A percentile compares a stretch with the other conserved stretches of the same genome.
phyloP scores from a whole-genome alignment of 169 alveolate species.

The Plasmodium berghei region DNA sequence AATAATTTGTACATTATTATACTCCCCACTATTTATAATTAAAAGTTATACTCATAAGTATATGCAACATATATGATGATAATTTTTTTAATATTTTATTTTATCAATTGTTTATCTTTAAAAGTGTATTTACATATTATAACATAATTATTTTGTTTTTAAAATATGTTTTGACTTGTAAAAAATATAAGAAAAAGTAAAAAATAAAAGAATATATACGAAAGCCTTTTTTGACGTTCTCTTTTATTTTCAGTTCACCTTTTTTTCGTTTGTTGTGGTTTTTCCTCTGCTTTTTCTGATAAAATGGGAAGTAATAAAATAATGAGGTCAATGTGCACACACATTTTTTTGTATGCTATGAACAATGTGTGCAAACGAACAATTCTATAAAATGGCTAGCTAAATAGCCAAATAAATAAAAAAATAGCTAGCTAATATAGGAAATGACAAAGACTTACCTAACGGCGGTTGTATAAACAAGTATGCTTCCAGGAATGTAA shows the following conservation, averaged over 20 bases:
- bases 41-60: background rate
- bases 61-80: background rate
- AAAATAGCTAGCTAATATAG: background rate
- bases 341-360: background rate
- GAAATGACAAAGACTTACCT: constrained; percentile 27
- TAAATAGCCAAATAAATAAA: constrained; percentile 9
- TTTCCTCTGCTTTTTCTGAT: constrained; percentile 45
- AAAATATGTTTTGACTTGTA: too few relatives aligned
- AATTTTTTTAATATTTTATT: background rate
- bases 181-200: too few relatives aligned
- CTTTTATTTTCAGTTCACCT: constrained; percentile 23
- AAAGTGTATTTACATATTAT: background rate
- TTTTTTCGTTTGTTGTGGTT: constrained; percentile 10
- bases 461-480: constrained; percentile 46
- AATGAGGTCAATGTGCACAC: background rate
- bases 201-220: too few relatives aligned
- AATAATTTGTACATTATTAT: background rate
- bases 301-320: constrained; percentile 2
- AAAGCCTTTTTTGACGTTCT: background rate
- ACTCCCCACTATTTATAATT: background rate
- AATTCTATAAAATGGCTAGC: background rate
- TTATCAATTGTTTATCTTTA: constrained; percentile 19
- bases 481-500: constrained; percentile 65
- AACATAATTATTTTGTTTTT: too few relatives aligned
- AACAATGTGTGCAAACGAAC: background rate